Evolutionary conservation across 768 basidiomycete genomes (phyloP).

Genomic region (Lentinula edodes): DNA sequence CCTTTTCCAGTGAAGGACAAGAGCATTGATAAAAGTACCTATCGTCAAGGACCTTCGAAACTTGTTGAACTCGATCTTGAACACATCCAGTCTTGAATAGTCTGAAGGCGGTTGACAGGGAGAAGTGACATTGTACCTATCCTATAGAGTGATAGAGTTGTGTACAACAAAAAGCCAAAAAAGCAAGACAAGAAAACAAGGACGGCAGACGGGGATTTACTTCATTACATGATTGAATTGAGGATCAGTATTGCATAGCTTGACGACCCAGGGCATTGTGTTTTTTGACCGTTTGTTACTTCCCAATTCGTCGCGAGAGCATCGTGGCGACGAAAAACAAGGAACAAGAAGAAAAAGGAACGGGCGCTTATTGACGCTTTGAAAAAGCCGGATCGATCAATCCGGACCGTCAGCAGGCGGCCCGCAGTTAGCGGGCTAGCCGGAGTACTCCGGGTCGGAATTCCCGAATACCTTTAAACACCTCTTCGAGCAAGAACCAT

Average conservation of each 20-base stretch:
- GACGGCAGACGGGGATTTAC: background rate
- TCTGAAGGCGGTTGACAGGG: background rate
- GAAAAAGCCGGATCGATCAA: background rate
- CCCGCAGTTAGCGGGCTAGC: too few species aligned
- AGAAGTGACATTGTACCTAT: background rate
- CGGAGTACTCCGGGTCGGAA: background rate
- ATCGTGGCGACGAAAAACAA: background rate
- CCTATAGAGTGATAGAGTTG: too few species aligned
- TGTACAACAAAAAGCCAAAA: background rate
- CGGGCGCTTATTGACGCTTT: background rate
- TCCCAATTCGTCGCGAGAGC: constrained; percentile 1
- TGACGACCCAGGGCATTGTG: background rate
- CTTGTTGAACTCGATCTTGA: background rate
- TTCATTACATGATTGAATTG: background rate
- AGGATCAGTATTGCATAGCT: background rate
- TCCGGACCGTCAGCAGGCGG: background rate
- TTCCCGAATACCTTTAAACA: background rate
- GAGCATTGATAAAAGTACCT: background rate
- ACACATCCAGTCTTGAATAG: background rate
- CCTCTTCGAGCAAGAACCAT: background rate
- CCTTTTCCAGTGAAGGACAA: background rate
- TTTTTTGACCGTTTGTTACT: background rate
- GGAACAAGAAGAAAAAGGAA: background rate
- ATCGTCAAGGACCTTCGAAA: background rate
- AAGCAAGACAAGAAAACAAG: background rate